Evolutionary conservation across 2,329 filamentous ascomycete species (phyloP).

Genomic region (Blastomyces parvus): DNA sequence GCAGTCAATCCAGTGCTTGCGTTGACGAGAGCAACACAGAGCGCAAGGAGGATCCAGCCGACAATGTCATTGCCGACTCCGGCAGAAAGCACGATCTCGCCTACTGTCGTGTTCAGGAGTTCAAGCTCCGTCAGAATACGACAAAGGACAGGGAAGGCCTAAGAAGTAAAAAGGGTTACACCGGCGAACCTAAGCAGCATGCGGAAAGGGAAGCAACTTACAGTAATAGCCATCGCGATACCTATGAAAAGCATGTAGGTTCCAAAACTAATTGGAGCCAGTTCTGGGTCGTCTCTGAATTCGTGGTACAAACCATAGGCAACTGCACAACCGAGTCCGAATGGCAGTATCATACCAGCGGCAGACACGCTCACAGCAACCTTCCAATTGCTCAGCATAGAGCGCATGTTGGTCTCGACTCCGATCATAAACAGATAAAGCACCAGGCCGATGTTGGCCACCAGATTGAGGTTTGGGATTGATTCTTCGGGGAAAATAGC

Average conservation of each 20-base stretch:
- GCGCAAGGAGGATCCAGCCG: conserved; percentile 83
- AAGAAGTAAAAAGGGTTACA: background rate
- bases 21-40: conserved; percentile 90
- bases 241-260: conserved; percentile 72
- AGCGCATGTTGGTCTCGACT: conserved; percentile 72
- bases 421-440: conserved; percentile 83
- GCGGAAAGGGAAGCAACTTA: conserved; percentile 24
- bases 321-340: conserved; percentile 69
- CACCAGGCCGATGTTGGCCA: conserved; percentile 73
- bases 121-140: conserved; percentile 89
- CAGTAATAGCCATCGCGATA: conserved; percentile 87
- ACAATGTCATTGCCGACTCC: conserved; percentile 89
- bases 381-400: conserved; percentile 70
- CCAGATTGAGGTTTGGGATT: conserved; percentile 64
- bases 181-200: conserved; percentile 7
- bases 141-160: conserved; percentile 79
- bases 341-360: conserved; percentile 71
- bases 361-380: conserved; percentile 68
- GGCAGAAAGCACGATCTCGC: conserved; percentile 73
- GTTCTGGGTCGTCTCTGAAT: conserved; percentile 51
- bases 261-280: conserved; percentile 51
- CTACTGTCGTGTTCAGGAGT: conserved; percentile 49
- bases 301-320: conserved; percentile 71
- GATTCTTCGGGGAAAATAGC: conserved; percentile 69
- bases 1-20: conserved; percentile 72